Percentiles rank a stretch among this genome's conserved stretches.
phyloP scores from a whole-genome alignment of 2,329 filamentous ascomycete species.

The Epicoccum sorghinum region DNA sequence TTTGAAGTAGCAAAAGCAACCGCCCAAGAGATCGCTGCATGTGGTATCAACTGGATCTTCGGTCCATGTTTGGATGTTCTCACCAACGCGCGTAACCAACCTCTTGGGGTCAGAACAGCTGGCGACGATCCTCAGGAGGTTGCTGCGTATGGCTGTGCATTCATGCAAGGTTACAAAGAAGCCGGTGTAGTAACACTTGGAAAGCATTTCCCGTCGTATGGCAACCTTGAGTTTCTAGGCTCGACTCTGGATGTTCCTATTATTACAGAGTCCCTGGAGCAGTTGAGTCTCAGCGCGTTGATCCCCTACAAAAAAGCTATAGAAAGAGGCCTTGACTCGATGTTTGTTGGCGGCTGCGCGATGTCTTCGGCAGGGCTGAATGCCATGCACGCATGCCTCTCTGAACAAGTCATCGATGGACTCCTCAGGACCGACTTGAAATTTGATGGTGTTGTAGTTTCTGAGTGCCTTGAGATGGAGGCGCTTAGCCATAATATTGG shows the following conservation, averaged over 20 bases:
- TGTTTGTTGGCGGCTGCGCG: conserved; percentile 94
- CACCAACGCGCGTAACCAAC: conserved; percentile 90
- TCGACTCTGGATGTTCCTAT: conserved; percentile 92
- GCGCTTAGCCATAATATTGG: conserved; percentile 93
- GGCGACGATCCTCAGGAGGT: conserved; percentile 96
- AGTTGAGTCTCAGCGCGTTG: conserved; percentile 87
- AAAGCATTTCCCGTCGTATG: conserved; percentile 96
- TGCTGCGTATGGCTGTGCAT: conserved; percentile 87
- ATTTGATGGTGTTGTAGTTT: conserved; percentile 91
- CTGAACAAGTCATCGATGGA: conserved; percentile 90
- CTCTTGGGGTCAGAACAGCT: conserved; percentile 84
- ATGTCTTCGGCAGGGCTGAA: conserved; percentile 92
- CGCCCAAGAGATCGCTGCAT: conserved; percentile 87
- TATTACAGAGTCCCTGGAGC: conserved; percentile 92
- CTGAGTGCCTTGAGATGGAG: conserved; percentile 96
- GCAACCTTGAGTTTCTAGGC: conserved; percentile 90
- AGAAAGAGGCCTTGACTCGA: conserved; percentile 82
- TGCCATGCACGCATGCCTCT: conserved; percentile 92
- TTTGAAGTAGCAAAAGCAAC: conserved; percentile 93
- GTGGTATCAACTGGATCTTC: conserved; percentile 94
- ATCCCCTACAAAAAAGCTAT: conserved; percentile 93
- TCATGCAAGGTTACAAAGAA: conserved; percentile 91
- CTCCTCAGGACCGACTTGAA: conserved; percentile 85
- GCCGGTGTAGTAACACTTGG: conserved; percentile 88
- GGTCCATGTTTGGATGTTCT: conserved; percentile 93